These are phyloP conservation scores for Termitomyces sp. DNA, from an alignment of 768 basidiomycete species.

Conservation along the genomic window DNA sequence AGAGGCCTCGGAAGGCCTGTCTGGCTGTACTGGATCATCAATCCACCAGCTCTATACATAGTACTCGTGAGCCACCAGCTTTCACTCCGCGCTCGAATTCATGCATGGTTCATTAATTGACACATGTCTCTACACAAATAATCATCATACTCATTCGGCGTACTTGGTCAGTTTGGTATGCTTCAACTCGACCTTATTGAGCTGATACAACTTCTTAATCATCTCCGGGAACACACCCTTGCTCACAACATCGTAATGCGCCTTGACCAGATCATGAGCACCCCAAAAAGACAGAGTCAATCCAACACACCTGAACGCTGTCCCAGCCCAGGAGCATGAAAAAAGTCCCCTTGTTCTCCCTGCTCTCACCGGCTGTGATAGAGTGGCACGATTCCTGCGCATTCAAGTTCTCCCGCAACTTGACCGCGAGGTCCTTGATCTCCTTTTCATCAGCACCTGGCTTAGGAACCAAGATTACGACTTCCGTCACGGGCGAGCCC, in stretches of 20 bases:
- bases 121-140: too few relatives aligned
- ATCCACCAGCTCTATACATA: too few relatives aligned
- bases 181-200: background rate
- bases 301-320: slow-evolving; percentile 7
- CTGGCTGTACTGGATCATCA: too few relatives aligned
- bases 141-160: background rate
- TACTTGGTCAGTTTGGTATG: slow-evolving; percentile 8
- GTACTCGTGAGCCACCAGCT: too few relatives aligned
- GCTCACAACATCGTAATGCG: slow-evolving; percentile 5
- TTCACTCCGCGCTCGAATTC: too few relatives aligned
- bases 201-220: background rate
- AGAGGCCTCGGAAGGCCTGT: too few relatives aligned
- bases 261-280: background rate
- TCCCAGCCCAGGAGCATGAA: slow-evolving; percentile 11
- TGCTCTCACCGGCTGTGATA: slow-evolving; percentile 3
- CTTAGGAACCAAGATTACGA: background rate
- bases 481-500: slow-evolving; percentile 3
- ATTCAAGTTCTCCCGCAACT: background rate
- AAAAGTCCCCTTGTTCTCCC: slow-evolving; percentile 6
- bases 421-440: background rate
- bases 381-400: background rate
- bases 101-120: too few relatives aligned
- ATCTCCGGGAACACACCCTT: background rate
- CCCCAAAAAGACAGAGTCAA: background rate
- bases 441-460: background rate